A percentile compares a stretch with the other conserved stretches of the same genome.
These are phyloP conservation scores for Bauhinia variegata DNA, from an alignment of 306 rosid genomes.

Conservation along the genomic window DNA sequence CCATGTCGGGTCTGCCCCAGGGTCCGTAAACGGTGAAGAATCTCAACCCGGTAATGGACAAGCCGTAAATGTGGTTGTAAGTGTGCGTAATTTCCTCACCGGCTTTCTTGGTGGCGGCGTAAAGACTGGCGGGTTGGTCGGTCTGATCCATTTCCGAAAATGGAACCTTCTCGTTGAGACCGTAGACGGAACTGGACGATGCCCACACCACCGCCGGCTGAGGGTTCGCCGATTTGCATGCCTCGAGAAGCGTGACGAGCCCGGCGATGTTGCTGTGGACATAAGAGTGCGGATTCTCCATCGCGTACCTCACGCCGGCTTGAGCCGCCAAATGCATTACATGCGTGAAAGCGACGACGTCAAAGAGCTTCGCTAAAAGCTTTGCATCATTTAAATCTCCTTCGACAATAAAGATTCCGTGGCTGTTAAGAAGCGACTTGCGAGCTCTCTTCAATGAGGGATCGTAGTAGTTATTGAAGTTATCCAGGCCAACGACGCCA, in stretches of 20 bases:
- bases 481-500: constrained; percentile 84
- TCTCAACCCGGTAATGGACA: constrained; percentile 78
- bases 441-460: constrained; percentile 80
- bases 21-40: constrained; percentile 94
- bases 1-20: constrained; percentile 97
- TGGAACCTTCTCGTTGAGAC: constrained; percentile 68
- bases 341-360: constrained; percentile 79
- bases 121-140: constrained; percentile 73
- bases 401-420: constrained; percentile 64
- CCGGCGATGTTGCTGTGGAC: constrained; percentile 94
- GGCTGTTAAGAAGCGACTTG: constrained; percentile 41
- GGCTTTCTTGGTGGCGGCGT: constrained; percentile 91
- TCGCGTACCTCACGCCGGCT: constrained; percentile 90
- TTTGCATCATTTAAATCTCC: constrained; percentile 78
- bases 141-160: constrained; percentile 79
- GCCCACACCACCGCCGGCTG: constrained; percentile 88
- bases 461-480: constrained; percentile 83
- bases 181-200: constrained; percentile 86
- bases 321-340: constrained; percentile 93
- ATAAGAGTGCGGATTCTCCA: constrained; percentile 85
- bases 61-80: constrained; percentile 77
- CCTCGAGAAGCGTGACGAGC: constrained; percentile 77
- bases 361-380: constrained; percentile 69
- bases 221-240: constrained; percentile 71
- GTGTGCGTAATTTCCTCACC: constrained; percentile 89